Percentiles rank a stretch among this genome's conserved stretches.
Conservation (phyloP, 176 grass and related monocot species). For the Pontederia paniculata region DNA sequence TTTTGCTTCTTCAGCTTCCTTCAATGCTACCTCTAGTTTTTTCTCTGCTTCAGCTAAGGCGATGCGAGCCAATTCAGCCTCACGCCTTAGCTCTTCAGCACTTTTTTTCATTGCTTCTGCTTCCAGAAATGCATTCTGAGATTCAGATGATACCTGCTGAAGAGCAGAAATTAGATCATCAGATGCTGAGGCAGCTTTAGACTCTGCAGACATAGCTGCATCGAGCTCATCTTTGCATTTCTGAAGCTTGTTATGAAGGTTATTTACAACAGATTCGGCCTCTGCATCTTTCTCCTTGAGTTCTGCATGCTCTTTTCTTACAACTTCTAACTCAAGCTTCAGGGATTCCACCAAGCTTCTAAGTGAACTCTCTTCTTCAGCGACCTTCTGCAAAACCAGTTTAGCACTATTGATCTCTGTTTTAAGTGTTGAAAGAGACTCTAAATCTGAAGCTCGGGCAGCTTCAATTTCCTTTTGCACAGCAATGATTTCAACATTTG, state of each 20-base stretch:
- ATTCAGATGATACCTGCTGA: conserved; percentile 77
- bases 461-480: conserved; percentile 79
- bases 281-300: conserved; percentile 81
- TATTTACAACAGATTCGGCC: conserved; percentile 54
- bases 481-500: conserved; percentile 50
- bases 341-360: conserved; percentile 58
- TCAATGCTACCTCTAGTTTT: conserved; percentile 54
- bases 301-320: conserved; percentile 66
- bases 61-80: conserved; percentile 53
- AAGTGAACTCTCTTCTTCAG: conserved; percentile 60
- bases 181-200: conserved; percentile 65
- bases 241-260: conserved; percentile 82
- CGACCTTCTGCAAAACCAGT: conserved; percentile 66
- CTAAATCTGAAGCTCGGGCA: conserved; percentile 50
- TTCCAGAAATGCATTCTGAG: conserved; percentile 68
- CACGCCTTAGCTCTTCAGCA: conserved; percentile 51
- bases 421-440: conserved; percentile 45
- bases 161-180: conserved; percentile 72
- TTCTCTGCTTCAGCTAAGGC: conserved; percentile 53
- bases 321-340: conserved; percentile 55
- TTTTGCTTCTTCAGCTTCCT: conserved; percentile 83
- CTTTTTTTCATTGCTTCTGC: conserved; percentile 84
- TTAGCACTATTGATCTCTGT: conserved; percentile 82
- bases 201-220: conserved; percentile 75
- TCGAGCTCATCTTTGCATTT: conserved; percentile 92